phyloP scores from a whole-genome alignment of 345 rosid genomes.

The Microthlaspi erraticum region DNA sequence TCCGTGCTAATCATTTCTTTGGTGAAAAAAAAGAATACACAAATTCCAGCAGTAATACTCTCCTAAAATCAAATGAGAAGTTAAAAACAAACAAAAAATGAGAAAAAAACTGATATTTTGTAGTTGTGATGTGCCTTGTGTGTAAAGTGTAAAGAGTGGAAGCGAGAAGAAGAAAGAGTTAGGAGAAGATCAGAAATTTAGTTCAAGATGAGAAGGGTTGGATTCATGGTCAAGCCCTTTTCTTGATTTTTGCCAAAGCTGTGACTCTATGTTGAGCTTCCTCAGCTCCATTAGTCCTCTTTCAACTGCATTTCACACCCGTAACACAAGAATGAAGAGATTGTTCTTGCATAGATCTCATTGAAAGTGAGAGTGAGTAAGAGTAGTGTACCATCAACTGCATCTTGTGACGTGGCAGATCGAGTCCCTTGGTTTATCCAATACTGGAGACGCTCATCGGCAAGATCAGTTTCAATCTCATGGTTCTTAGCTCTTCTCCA shows the following conservation, averaged over 20 bases:
- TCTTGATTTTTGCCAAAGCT: slow-evolving; percentile 73
- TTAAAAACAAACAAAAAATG: background rate
- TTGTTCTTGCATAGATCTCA: background rate
- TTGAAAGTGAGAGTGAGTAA: slow-evolving; percentile 18
- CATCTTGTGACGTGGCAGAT: slow-evolving; percentile 65
- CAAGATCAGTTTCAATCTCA: slow-evolving; percentile 71
- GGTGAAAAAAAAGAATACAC: slow-evolving; percentile 4
- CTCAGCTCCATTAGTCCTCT: slow-evolving; percentile 79
- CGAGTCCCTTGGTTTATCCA: slow-evolving; percentile 64
- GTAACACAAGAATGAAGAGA: background rate
- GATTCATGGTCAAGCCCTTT: slow-evolving; percentile 54
- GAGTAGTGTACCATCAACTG: slow-evolving; percentile 76
- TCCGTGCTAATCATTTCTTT: background rate
- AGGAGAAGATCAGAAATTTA: slow-evolving; percentile 45
- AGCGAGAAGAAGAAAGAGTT: background rate
- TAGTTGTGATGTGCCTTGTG: background rate
- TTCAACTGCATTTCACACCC: slow-evolving; percentile 59
- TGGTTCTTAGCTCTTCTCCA: slow-evolving; percentile 86
- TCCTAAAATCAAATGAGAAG: slow-evolving; percentile 17
- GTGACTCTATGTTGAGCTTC: slow-evolving; percentile 74
- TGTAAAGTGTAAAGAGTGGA: slow-evolving; percentile 3
- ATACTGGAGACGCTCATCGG: slow-evolving; percentile 74
- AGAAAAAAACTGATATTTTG: background rate
- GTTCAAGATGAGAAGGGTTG: slow-evolving; percentile 44
- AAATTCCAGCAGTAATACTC: slow-evolving; percentile 8